Conservation (phyloP, 129 eudicot genomes). For the Mikania micrantha region DNA sequence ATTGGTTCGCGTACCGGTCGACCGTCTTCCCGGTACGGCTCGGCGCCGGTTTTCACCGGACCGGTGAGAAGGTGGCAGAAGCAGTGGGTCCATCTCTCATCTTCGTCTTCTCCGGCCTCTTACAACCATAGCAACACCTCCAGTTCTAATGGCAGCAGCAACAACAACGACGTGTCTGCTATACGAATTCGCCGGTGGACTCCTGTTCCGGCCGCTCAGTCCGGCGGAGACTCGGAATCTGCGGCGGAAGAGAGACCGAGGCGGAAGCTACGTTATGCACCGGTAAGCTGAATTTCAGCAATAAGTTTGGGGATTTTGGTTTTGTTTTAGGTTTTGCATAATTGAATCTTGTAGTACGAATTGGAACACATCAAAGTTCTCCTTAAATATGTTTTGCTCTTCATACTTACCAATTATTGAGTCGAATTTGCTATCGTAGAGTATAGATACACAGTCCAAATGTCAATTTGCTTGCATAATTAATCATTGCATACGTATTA, state of each 20-base stretch:
- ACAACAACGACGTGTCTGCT: slow-evolving; percentile 16
- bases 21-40: slow-evolving; percentile 61
- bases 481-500: not conserved
- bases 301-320: slow-evolving; percentile 4
- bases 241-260: slow-evolving; percentile 28
- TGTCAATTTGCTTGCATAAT: not conserved
- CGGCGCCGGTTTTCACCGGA: slow-evolving; percentile 56
- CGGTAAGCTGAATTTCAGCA: slow-evolving; percentile 27
- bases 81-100: slow-evolving; percentile 56
- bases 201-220: slow-evolving; percentile 23
- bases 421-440: not conserved
- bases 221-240: slow-evolving; percentile 19
- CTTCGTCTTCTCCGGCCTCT: slow-evolving; percentile 22
- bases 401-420: not conserved
- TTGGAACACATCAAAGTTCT: not conserved
- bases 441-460: not conserved
- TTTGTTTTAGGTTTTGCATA: not conserved
- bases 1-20: slow-evolving; percentile 57
- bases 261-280: slow-evolving; percentile 58
- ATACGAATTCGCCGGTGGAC: slow-evolving; percentile 57
- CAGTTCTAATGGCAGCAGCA: slow-evolving; percentile 6
- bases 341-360: not conserved
- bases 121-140: slow-evolving; percentile 8
- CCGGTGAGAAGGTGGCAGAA: slow-evolving; percentile 76
- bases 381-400: not conserved